These are phyloP conservation scores for Hyaloscypha hepaticicola DNA, from an alignment of 495 filamentous ascomycete genomes.

Conservation along the genomic window DNA sequence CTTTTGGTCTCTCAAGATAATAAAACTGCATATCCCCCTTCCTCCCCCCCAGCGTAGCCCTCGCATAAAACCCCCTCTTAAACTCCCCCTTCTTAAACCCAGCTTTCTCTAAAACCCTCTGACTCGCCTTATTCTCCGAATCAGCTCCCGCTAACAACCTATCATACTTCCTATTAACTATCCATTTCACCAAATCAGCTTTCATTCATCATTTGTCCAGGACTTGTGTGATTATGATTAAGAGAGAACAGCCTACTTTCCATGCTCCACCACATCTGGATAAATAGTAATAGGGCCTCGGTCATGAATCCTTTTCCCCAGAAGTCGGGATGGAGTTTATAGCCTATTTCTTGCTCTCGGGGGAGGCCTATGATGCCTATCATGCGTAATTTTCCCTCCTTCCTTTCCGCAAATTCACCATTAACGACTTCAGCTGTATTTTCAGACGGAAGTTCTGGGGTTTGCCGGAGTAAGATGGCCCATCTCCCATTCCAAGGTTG, in stretches of 20 bases:
- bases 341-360: constrained; percentile 20
- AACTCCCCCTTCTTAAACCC: constrained; percentile 22
- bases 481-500: constrained; percentile 18
- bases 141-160: constrained; percentile 20
- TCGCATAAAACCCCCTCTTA: constrained; percentile 16
- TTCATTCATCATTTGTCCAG: neutral
- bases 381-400: constrained; percentile 10
- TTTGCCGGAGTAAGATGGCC: constrained; percentile 1
- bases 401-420: neutral
- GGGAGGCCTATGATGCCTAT: constrained; percentile 22
- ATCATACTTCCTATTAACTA: neutral
- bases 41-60: neutral
- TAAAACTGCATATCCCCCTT: constrained; percentile 23
- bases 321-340: constrained; percentile 24
- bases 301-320: constrained; percentile 29
- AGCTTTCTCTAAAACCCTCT: constrained; percentile 18
- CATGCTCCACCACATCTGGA: constrained; percentile 20
- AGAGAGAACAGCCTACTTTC: neutral
- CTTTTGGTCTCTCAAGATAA: constrained; percentile 11
- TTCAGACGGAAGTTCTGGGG: too few species aligned
- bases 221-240: neutral
- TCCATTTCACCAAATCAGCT: neutral
- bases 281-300: constrained; percentile 26
- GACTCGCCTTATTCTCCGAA: constrained; percentile 23
- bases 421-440: neutral